Conservation (phyloP, 768 basidiomycete species). For the Brasilioporus rufonigricans region DNA sequence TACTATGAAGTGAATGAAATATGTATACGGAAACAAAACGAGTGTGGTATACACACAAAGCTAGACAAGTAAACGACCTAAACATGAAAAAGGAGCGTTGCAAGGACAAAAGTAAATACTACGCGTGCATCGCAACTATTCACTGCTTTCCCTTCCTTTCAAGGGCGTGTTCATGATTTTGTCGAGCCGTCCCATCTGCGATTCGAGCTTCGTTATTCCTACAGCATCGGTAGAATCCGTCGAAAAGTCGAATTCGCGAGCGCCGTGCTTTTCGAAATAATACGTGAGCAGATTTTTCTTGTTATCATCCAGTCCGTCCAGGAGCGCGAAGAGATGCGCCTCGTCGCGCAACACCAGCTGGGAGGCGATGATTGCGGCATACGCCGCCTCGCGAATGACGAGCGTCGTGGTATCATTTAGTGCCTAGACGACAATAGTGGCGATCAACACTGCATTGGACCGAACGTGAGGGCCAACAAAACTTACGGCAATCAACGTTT, state of each 20-base stretch:
- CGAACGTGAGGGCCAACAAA: background rate
- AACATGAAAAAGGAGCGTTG: background rate
- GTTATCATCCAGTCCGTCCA: constrained; percentile 82
- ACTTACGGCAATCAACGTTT: constrained; percentile 67
- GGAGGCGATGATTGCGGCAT: constrained; percentile 78
- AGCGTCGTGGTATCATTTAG: constrained; percentile 69
- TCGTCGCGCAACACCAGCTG: constrained; percentile 83
- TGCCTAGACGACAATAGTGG: constrained; percentile 41
- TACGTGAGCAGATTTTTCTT: constrained; percentile 91
- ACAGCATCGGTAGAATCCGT: constrained; percentile 32
- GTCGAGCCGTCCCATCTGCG: constrained; percentile 79
- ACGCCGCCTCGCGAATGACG: constrained; percentile 82
- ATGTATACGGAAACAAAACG: constrained; percentile 14
- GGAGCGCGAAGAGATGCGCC: constrained; percentile 73
- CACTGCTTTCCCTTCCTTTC: constrained; percentile 23
- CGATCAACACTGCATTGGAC: background rate
- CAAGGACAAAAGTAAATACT: background rate
- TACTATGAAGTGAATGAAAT: constrained; percentile 6
- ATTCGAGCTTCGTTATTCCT: constrained; percentile 69
- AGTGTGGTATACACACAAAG: constrained; percentile 9
- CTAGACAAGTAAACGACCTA: background rate
- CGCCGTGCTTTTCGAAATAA: constrained; percentile 84
- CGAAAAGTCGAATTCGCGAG: constrained; percentile 46
- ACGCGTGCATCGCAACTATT: background rate
- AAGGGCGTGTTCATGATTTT: constrained; percentile 75